These are phyloP conservation scores for Sarocladiaceae sp. DNA, from an alignment of 2,329 filamentous ascomycete species.

Conservation along the genomic window DNA sequence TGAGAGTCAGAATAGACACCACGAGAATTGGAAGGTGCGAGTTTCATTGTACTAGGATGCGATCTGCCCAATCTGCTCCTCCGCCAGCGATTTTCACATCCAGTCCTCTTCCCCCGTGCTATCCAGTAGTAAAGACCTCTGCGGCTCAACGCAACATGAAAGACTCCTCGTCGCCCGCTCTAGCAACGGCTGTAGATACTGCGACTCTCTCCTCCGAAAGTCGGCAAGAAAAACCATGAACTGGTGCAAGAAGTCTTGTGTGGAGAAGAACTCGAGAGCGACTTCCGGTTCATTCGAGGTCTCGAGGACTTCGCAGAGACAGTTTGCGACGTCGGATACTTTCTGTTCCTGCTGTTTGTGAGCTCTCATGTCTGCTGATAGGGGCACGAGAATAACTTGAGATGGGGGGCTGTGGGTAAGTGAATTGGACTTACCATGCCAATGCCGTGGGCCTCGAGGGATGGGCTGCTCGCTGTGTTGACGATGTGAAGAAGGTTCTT, in stretches of 20 bases:
- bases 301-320: slow-evolving; percentile 17
- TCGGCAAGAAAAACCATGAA: slow-evolving; percentile 17
- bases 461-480: slow-evolving; percentile 11
- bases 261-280: slow-evolving; percentile 9
- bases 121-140: neutral
- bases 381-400: no score
- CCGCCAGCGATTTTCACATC: no score
- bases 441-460: slow-evolving; percentile 17
- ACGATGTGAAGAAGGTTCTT: slow-evolving; percentile 14
- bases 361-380: neutral
- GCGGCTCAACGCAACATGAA: neutral
- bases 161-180: slow-evolving; percentile 1
- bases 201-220: slow-evolving; percentile 17
- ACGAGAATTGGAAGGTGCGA: neutral
- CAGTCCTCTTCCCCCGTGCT: neutral
- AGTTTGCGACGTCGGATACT: slow-evolving; percentile 17
- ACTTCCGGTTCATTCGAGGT: slow-evolving; percentile 3
- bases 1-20: no score
- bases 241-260: slow-evolving; percentile 12
- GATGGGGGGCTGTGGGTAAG: no score
- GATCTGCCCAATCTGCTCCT: neutral
- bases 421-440: slow-evolving; percentile 16
- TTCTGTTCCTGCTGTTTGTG: slow-evolving; percentile 16
- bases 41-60: neutral
- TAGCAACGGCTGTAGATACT: slow-evolving; percentile 16